Evolutionary conservation across 1,284 basidiomycete species (phyloP).

Genomic region (Leccinum pseudoinsigne): DNA sequence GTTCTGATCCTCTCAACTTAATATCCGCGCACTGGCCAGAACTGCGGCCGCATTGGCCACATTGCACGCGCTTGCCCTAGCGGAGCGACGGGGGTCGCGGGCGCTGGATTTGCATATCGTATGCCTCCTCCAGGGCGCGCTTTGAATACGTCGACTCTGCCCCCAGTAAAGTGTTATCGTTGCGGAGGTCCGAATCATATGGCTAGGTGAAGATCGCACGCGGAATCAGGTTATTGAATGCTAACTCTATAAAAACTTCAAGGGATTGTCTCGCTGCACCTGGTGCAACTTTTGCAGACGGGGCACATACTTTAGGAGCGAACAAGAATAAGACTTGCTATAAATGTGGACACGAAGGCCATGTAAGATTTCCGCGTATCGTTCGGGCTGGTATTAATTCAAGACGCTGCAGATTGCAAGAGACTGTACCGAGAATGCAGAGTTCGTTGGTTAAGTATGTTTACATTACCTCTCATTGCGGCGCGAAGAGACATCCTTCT

Average conservation of each 20-base stretch:
- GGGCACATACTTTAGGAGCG: constrained; percentile 39
- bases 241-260: constrained; percentile 12
- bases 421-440: constrained; percentile 69
- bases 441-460: constrained; percentile 40
- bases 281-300: constrained; percentile 51
- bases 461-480: constrained; percentile 8
- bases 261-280: constrained; percentile 80
- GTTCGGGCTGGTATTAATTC: constrained; percentile 5
- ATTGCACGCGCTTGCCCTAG: constrained; percentile 75
- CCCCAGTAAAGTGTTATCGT: constrained; percentile 80
- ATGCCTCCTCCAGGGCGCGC: constrained; percentile 70
- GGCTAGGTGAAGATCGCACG: constrained; percentile 52
- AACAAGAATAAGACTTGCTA: constrained; percentile 80
- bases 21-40: constrained; percentile 41
- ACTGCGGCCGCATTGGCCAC: constrained; percentile 79
- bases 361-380: constrained; percentile 48
- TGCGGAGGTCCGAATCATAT: constrained; percentile 84
- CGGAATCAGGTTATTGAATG: background rate
- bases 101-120: constrained; percentile 57
- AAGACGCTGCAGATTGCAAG: constrained; percentile 61
- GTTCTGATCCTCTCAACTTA: constrained; percentile 2
- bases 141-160: constrained; percentile 73
- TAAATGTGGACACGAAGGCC: constrained; percentile 83
- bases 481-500: constrained; percentile 13
- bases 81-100: constrained; percentile 40